These are phyloP conservation scores for Hydrangea macrophylla DNA, from an alignment of 148 eudicot genomes.

Conservation along the genomic window DNA sequence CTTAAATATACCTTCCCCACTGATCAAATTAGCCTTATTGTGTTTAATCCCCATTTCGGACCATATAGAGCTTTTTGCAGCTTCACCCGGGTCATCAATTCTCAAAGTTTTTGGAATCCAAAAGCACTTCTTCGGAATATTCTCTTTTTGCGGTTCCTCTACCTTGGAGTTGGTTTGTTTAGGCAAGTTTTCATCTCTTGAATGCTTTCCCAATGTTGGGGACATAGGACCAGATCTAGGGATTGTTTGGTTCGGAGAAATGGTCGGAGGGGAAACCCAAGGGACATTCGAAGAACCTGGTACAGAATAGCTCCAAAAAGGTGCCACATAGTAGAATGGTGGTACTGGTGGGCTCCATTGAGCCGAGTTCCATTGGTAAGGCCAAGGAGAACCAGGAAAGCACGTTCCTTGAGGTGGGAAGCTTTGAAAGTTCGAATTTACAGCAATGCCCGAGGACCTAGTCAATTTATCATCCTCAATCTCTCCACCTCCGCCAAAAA, in stretches of 20 bases:
- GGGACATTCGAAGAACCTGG: slow-evolving; percentile 28
- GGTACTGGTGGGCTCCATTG: slow-evolving; percentile 23
- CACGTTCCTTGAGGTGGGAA: slow-evolving; percentile 24
- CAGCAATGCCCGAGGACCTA: slow-evolving; percentile 19
- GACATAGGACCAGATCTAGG: slow-evolving; percentile 30
- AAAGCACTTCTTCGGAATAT: slow-evolving; percentile 32
- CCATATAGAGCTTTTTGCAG: slow-evolving; percentile 71
- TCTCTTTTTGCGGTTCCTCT: slow-evolving; percentile 26
- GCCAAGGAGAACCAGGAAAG: slow-evolving; percentile 33
- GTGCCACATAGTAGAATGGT: slow-evolving; percentile 30
- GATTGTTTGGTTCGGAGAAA: slow-evolving; percentile 20
- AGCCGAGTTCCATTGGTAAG: slow-evolving; percentile 29
- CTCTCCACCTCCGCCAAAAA: slow-evolving; percentile 14
- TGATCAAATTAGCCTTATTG: slow-evolving; percentile 24
- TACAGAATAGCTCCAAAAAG: slow-evolving; percentile 39
- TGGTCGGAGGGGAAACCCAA: slow-evolving; percentile 16
- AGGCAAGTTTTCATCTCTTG: slow-evolving; percentile 35
- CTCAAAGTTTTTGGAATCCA: slow-evolving; percentile 60
- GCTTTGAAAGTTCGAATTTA: slow-evolving; percentile 11
- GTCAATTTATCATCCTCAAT: slow-evolving; percentile 19
- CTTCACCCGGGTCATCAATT: slow-evolving; percentile 59
- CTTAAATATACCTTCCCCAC: slow-evolving; percentile 31
- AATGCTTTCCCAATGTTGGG: slow-evolving; percentile 60
- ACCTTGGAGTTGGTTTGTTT: slow-evolving; percentile 8
- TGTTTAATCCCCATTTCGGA: slow-evolving; percentile 49